Percentiles rank a stretch among this genome's conserved stretches.
phyloP scores from a whole-genome alignment of 257 asterid species.

The Fraxinus excelsior region DNA sequence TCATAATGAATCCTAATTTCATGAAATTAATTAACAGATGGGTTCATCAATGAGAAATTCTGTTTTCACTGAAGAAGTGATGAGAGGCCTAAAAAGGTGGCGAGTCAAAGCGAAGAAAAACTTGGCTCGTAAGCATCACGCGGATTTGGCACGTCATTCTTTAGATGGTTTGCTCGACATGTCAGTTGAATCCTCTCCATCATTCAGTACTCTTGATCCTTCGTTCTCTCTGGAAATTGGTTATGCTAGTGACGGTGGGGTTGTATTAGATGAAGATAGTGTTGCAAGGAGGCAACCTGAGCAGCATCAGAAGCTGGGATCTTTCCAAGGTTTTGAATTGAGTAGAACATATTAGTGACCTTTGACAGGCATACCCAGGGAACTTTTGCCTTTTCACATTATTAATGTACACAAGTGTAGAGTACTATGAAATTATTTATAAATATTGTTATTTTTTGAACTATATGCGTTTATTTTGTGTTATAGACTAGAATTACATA shows the following conservation, averaged over 20 bases:
- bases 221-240: conserved; percentile 38
- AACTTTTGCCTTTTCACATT: neutral
- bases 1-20: neutral
- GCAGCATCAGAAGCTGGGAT: conserved; percentile 32
- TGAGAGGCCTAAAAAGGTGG: conserved; percentile 62
- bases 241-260: conserved; percentile 32
- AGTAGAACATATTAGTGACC: conserved; percentile 13
- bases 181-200: conserved; percentile 42
- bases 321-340: conserved; percentile 48
- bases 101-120: conserved; percentile 54
- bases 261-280: conserved; percentile 23
- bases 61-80: conserved; percentile 55
- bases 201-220: conserved; percentile 40
- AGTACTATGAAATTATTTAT: neutral
- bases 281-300: conserved; percentile 17
- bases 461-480: too few species aligned
- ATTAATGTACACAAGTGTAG: neutral
- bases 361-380: neutral
- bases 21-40: conserved; percentile 44
- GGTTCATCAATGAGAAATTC: conserved; percentile 58
- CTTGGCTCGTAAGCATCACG: conserved; percentile 35
- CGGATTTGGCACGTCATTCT: conserved; percentile 26
- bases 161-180: conserved; percentile 35
- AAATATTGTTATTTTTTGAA: too few species aligned
- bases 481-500: too few species aligned